Evolutionary conservation across 768 basidiomycete genomes (phyloP).

Genomic region (Boletales sp.): DNA sequence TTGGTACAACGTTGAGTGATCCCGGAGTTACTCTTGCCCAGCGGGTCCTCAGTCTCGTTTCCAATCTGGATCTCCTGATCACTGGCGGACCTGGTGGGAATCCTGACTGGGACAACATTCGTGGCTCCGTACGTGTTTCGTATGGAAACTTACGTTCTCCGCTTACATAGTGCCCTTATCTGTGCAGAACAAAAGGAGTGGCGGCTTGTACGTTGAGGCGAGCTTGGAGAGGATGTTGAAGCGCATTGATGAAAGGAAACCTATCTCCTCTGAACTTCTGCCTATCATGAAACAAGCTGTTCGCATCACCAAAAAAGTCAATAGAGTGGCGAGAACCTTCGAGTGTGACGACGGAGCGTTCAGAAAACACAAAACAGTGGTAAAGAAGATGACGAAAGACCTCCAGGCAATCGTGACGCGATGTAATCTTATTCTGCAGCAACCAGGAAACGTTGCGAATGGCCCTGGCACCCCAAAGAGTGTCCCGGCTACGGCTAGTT

Average conservation of each 20-base stretch:
- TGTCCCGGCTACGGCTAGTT: conserved; percentile 2
- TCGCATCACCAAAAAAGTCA: background rate
- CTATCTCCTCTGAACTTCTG: conserved; percentile 11
- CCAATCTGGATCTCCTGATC: conserved; percentile 7
- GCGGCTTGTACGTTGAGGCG: conserved; percentile 14
- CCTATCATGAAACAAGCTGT: conserved; percentile 7
- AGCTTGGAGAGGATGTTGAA: conserved; percentile 10
- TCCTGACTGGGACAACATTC: conserved; percentile 16
- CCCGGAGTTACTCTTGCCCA: conserved; percentile 6
- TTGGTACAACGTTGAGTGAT: conserved; percentile 10
- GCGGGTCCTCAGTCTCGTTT: conserved; percentile 8
- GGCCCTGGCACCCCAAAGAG: conserved; percentile 15
- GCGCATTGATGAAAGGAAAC: conserved; percentile 13
- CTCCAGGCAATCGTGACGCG: conserved; percentile 15
- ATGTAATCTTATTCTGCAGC: conserved; percentile 18
- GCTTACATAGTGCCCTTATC: background rate
- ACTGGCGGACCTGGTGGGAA: conserved; percentile 10
- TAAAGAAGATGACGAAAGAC: conserved; percentile 13
- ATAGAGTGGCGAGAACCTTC: conserved; percentile 5
- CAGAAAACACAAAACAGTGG: conserved; percentile 1
- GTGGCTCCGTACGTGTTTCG: conserved; percentile 5
- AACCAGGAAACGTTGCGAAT: conserved; percentile 9
- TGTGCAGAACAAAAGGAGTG: conserved; percentile 8
- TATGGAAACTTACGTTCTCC: background rate
- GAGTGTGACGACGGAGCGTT: conserved; percentile 1